Evolutionary conservation across 2,329 filamentous ascomycete species (phyloP).

Genomic region (Magnaporthiopsis poae): DNA sequence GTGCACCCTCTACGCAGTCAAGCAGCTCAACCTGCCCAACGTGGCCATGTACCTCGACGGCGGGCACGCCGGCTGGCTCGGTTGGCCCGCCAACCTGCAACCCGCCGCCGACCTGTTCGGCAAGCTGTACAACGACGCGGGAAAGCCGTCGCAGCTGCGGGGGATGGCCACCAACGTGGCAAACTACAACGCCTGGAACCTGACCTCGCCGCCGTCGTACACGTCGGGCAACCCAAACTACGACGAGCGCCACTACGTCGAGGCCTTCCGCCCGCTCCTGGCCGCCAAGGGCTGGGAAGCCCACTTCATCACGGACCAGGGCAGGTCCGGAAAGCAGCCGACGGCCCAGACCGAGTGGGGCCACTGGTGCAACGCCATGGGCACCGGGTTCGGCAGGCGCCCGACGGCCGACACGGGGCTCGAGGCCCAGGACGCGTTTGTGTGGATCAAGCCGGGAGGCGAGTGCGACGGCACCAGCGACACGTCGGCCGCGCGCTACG

Average conservation of each 20-base stretch:
- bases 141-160: conserved; percentile 39
- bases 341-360: conserved; percentile 54
- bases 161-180: conserved; percentile 50
- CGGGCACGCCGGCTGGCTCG: conserved; percentile 49
- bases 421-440: conserved; percentile 52
- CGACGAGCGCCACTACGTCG: conserved; percentile 47
- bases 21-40: conserved; percentile 42
- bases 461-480: conserved; percentile 45
- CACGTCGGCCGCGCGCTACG: conserved; percentile 39
- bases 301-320: conserved; percentile 40
- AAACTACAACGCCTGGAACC: conserved; percentile 44
- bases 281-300: conserved; percentile 34
- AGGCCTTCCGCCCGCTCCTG: conserved; percentile 56
- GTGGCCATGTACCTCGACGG: conserved; percentile 50
- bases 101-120: conserved; percentile 38
- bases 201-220: conserved; percentile 33
- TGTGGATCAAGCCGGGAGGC: conserved; percentile 61
- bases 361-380: conserved; percentile 58
- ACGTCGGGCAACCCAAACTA: conserved; percentile 35
- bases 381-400: conserved; percentile 55
- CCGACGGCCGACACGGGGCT: conserved; percentile 53
- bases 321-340: conserved; percentile 48
- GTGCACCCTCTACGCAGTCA: conserved; percentile 41
- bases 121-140: conserved; percentile 38
- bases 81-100: conserved; percentile 44